Evolutionary conservation across 352 stramenopile genomes (phyloP).

Genomic region (Globisporangium acanthophoron): DNA sequence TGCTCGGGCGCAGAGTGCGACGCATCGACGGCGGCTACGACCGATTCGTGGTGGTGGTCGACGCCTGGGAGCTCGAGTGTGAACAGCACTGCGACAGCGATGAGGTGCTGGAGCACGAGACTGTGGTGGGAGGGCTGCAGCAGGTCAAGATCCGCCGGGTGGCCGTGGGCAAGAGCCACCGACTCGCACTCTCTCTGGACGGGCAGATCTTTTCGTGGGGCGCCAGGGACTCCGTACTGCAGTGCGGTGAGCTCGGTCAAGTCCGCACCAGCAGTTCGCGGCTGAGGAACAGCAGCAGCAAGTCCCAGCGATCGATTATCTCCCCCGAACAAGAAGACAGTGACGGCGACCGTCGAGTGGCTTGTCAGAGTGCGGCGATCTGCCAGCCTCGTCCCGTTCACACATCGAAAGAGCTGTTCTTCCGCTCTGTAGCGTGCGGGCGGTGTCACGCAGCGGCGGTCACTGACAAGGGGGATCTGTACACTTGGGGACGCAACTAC

Average conservation of each 20-base stretch:
- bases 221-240: conserved; percentile 16
- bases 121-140: conserved; percentile 26
- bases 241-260: conserved; percentile 40
- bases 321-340: conserved; percentile 12
- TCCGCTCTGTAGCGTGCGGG: conserved; percentile 66
- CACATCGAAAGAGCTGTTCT: conserved; percentile 38
- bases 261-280: conserved; percentile 7
- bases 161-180: conserved; percentile 48
- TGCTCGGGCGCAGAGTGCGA: conserved; percentile 43
- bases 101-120: conserved; percentile 27
- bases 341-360: conserved; percentile 1
- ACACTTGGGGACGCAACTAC: conserved; percentile 86
- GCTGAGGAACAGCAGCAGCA: conserved; percentile 9
- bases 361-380: conserved; percentile 10
- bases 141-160: conserved; percentile 50
- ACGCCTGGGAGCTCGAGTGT: conserved; percentile 56
- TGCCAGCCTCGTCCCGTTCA: conserved; percentile 29
- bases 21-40: conserved; percentile 44
- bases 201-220: conserved; percentile 67
- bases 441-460: conserved; percentile 63
- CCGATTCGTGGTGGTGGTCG: conserved; percentile 43
- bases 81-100: conserved; percentile 4
- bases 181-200: conserved; percentile 50
- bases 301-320: conserved; percentile 7
- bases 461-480: conserved; percentile 77